These are phyloP conservation scores for Peniophora sp. DNA, from an alignment of 1,284 basidiomycete species.

Conservation along the genomic window DNA sequence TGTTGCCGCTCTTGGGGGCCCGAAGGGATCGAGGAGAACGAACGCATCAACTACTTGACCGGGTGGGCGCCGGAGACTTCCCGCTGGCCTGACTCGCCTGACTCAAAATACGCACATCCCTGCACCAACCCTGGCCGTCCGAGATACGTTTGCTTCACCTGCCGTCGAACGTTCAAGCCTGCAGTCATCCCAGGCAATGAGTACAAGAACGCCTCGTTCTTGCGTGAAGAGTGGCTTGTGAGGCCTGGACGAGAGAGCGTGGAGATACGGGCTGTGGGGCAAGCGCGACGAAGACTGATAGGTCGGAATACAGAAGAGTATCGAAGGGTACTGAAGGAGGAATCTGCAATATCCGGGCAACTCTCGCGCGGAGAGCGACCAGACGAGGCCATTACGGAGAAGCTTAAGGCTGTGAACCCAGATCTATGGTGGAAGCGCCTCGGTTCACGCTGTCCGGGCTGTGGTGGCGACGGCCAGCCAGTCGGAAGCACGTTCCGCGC, in stretches of 20 bases:
- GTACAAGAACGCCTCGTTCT: background rate
- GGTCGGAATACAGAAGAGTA: no score
- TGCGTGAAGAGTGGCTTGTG: background rate
- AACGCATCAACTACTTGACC: constrained; percentile 1
- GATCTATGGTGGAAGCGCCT: constrained; percentile 3
- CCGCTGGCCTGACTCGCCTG: background rate
- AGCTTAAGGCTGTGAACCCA: background rate
- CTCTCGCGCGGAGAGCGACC: no score
- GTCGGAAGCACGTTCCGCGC: constrained; percentile 8
- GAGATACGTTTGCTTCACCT: constrained; percentile 8
- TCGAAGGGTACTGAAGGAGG: no score
- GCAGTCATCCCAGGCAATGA: constrained; percentile 4
- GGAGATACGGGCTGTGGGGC: background rate
- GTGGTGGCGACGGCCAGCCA: constrained; percentile 3
- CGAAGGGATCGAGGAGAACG: constrained; percentile 1
- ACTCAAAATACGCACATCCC: background rate
- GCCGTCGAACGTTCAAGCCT: constrained; percentile 6
- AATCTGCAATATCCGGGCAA: no score
- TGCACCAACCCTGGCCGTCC: constrained; percentile 5
- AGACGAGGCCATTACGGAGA: no score
- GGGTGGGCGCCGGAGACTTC: background rate
- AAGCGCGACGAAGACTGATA: background rate
- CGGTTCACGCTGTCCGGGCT: constrained; percentile 6
- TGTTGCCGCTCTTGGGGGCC: constrained; percentile 7
- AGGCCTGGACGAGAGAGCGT: background rate